A percentile compares a stretch with the other conserved stretches of the same genome.
These are phyloP conservation scores for Pseudonitzschia delicatissima DNA, from an alignment of 108 stramenopile genomes.

Conservation along the genomic window DNA sequence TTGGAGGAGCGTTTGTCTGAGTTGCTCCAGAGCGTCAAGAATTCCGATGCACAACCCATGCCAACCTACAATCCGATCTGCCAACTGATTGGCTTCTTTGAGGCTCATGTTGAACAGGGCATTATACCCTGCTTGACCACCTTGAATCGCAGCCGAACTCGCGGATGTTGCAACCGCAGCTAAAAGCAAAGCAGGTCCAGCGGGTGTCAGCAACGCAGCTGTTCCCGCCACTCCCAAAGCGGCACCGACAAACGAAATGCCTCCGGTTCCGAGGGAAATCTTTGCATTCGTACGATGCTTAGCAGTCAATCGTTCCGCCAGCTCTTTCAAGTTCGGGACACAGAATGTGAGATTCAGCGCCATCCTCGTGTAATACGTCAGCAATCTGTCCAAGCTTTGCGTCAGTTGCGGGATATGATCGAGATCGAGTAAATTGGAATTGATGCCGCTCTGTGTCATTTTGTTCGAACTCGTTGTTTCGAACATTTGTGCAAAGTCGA, in stretches of 20 bases:
- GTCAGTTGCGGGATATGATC: slow-evolving; percentile 28
- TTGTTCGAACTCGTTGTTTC: slow-evolving; percentile 4
- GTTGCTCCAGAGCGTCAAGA: slow-evolving; percentile 17
- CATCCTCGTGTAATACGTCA: slow-evolving; percentile 29
- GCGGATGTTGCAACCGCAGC: slow-evolving; percentile 33
- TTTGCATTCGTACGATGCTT: slow-evolving; percentile 21
- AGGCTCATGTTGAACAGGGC: slow-evolving; percentile 8
- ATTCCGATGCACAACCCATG: slow-evolving; percentile 38
- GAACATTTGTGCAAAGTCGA: slow-evolving; percentile 19
- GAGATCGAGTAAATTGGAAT: slow-evolving; percentile 7
- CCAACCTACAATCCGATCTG: slow-evolving; percentile 32
- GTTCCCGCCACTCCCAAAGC: slow-evolving; percentile 38
- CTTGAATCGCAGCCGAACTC: slow-evolving; percentile 28
- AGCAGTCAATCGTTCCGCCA: slow-evolving; percentile 13
- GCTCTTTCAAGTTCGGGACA: slow-evolving; percentile 16
- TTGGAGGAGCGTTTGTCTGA: slow-evolving; percentile 19
- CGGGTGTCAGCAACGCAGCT: slow-evolving; percentile 30
- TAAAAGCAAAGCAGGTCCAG: slow-evolving; percentile 25
- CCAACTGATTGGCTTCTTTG: slow-evolving; percentile 18
- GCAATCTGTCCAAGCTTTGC: slow-evolving; percentile 23
- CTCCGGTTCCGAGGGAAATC: slow-evolving; percentile 22
- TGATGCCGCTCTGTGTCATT: slow-evolving; percentile 4
- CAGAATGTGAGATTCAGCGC: slow-evolving; percentile 29
- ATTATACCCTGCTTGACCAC: slow-evolving; percentile 16
- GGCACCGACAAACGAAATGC: slow-evolving; percentile 33